Base-by-base conservation (phyloP, 768 basidiomycete species). In the Termitomyces sp. region DNA sequence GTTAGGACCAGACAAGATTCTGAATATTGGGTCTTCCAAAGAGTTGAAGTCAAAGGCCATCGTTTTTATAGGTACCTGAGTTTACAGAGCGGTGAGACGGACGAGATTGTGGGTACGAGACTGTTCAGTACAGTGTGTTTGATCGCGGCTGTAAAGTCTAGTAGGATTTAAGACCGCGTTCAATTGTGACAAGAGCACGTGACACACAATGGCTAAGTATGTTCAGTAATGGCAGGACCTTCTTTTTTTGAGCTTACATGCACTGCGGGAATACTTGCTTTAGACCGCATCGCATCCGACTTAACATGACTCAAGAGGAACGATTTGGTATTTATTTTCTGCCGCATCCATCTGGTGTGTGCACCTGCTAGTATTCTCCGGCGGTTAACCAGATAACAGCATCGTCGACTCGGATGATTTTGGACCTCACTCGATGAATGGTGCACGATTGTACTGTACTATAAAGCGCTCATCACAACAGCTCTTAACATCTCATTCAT, bases 1-100 rank as follows among this genome's bases (percentile, higher is more conserved):
- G 46, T 83, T 86, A 3, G 92, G 92, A 19, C 87, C 86, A 31
- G 82, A 78, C 51, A 94, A 83, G 68, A 94, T 90, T 57, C 77
- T 73, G 62, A 77, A 78, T 66, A 94, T 87, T 58, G 75, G 78
- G 12, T 80, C 77, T 69, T 85, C 81, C 62, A 91, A 78, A 57
- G 77, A 71, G 58, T 68, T 64, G 46, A 84, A 73, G 66, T 86
- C 78, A 65, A 82, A 75, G 58, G 66, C 65, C 85, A 87, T 87
- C 10, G 42, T 55, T 46, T 61, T 37, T 56, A 45, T 56, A 43
- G 32, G n/a, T 43, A 51, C 12, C 32, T 11, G 50, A 19, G 16
- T 27, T 27, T 14, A 51, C 16, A 27, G 35, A 19, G n/a, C 11
- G 11, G 37, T 29, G 53, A 35, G 60, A 53, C 35, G 55, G 53